Conservation (phyloP, 208 protist genomes). For the Trypanosoma brucei region DNA sequence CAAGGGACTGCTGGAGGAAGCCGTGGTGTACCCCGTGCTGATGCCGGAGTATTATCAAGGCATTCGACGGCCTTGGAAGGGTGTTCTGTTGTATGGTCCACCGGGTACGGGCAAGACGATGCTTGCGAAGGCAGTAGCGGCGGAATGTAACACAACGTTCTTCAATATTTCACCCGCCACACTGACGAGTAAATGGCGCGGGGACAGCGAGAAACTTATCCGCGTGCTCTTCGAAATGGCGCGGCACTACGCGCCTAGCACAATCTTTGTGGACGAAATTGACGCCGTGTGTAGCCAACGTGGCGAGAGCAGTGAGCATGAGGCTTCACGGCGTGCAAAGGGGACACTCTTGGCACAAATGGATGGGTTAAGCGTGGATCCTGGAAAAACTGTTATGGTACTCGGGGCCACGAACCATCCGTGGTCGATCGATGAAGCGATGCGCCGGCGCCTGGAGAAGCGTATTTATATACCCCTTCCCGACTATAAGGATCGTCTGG, state of each 20-base stretch:
- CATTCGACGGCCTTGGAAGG: slow-evolving; percentile 90
- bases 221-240: slow-evolving; percentile 92
- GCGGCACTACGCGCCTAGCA: slow-evolving; percentile 82
- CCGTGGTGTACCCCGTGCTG: slow-evolving; percentile 90
- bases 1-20: slow-evolving; percentile 90
- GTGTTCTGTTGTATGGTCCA: slow-evolving; percentile 89
- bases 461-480: slow-evolving; percentile 92
- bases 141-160: slow-evolving; percentile 90
- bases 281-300: slow-evolving; percentile 91
- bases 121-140: slow-evolving; percentile 91
- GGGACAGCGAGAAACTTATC: slow-evolving; percentile 93
- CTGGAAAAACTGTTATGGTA: slow-evolving; percentile 86
- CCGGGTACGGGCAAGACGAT: slow-evolving; percentile 94
- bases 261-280: slow-evolving; percentile 96
- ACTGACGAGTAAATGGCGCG: slow-evolving; percentile 92
- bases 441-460: slow-evolving; percentile 89
- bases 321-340: slow-evolving; percentile 95
- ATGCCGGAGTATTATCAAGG: slow-evolving; percentile 92
- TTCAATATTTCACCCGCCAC: slow-evolving; percentile 92
- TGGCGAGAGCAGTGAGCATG: slow-evolving; percentile 78
- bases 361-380: slow-evolving; percentile 83
- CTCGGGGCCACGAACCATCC: slow-evolving; percentile 92
- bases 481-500: slow-evolving; percentile 59
- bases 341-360: slow-evolving; percentile 99
- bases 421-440: slow-evolving; percentile 92